Conservation (phyloP, 2,329 filamentous ascomycete genomes). For the Penicillium psychrosexuale region DNA sequence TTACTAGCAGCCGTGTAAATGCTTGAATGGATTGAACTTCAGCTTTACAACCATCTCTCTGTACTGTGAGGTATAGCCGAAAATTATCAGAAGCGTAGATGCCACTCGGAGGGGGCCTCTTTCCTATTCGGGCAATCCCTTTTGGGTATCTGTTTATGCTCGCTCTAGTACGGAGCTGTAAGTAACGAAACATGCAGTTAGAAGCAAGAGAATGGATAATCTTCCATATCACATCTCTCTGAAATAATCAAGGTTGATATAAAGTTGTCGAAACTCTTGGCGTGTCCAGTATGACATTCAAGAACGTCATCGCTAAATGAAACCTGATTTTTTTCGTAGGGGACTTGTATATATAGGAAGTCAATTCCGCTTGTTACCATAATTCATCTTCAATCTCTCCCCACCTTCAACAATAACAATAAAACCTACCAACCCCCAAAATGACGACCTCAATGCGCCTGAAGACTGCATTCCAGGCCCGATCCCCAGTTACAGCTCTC, state of each 20-base stretch:
- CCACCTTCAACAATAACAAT: background rate
- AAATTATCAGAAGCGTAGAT: background rate
- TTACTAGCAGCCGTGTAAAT: background rate
- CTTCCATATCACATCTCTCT: background rate
- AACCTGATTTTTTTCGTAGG: background rate
- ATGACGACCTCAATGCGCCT: conserved; percentile 2
- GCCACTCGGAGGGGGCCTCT: background rate
- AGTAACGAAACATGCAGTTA: background rate
- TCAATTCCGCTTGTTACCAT: background rate
- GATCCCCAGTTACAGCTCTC: background rate
- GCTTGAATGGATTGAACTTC: background rate
- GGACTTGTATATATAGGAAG: background rate
- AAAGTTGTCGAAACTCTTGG: conserved; percentile 5
- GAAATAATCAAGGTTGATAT: background rate
- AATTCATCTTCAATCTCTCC: background rate
- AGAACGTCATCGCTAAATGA: conserved; percentile 1
- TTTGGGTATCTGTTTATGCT: background rate
- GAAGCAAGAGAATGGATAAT: background rate
- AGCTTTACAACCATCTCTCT: background rate
- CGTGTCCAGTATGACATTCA: conserved; percentile 4
- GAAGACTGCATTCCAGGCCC: background rate
- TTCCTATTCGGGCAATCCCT: background rate
- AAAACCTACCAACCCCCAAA: background rate
- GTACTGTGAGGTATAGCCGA: background rate
- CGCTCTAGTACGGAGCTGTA: background rate